Conservation (phyloP, 768 basidiomycete species). For the Lepiota venenata region DNA sequence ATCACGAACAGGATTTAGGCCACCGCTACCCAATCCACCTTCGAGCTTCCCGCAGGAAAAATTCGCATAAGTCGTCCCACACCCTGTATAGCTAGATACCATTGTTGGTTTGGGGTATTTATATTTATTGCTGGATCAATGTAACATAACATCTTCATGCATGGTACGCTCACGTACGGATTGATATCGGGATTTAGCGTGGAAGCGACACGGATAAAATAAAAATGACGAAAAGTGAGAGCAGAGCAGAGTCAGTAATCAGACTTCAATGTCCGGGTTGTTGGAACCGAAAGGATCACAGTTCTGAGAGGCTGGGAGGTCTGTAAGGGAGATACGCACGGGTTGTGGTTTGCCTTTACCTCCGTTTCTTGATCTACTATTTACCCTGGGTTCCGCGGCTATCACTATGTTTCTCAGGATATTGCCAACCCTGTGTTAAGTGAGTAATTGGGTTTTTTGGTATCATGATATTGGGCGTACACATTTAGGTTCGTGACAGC, state of each 20-base stretch:
- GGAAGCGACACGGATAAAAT: too few species aligned
- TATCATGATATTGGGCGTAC: conserved; percentile 14
- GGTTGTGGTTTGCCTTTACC: not conserved
- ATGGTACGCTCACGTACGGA: too few species aligned
- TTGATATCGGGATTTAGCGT: too few species aligned
- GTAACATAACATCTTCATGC: too few species aligned
- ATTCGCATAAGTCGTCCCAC: too few species aligned
- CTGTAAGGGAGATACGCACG: not conserved
- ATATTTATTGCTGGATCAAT: too few species aligned
- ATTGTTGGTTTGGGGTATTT: too few species aligned
- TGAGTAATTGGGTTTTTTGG: not conserved
- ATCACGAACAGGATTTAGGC: not conserved
- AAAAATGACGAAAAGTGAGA: too few species aligned
- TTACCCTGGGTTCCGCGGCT: conserved; percentile 6
- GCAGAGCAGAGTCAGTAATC: too few species aligned
- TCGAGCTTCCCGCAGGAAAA: not conserved
- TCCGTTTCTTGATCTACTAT: not conserved
- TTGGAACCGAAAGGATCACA: too few species aligned
- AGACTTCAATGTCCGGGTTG: too few species aligned
- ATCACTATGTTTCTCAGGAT: not conserved
- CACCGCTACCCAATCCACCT: not conserved
- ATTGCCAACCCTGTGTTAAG: not conserved
- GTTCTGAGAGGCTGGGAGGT: not conserved
- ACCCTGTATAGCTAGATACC: too few species aligned
- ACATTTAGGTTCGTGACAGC: conserved; percentile 20